Base-by-base conservation (phyloP, 2,329 filamentous ascomycete species). In the Ophiostoma quercus region DNA sequence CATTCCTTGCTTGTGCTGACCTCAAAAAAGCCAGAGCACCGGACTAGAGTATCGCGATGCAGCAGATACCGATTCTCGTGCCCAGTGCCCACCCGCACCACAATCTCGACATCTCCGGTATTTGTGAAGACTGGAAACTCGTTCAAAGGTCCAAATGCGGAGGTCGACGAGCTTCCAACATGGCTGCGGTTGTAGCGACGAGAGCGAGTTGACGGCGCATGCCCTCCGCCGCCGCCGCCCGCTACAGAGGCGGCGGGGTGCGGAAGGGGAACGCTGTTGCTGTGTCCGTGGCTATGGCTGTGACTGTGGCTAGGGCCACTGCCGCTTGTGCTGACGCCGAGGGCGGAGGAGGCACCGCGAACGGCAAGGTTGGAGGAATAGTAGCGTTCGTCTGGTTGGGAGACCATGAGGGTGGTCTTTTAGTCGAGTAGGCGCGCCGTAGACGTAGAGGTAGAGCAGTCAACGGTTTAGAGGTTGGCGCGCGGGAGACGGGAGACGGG, bases 21-120 rank as follows among this genome's bases (percentile, higher is more conserved):
- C 79, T 96, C 92, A 77, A 98, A 98, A 82, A 97, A 97, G 19
- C 92, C 93, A 6, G 93, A 97, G 76, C 91, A 96, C 79, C 96
- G 91, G 41, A 91, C 89, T 74, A 98, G 82, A 57, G 94, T 97
- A 76, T 97, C 85, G 71, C 89, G 86, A 80, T 98, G 94, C 70
- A 98, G 84, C 66, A 97, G 84, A 78, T 97, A 98, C 72, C 91
- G 86, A 77, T 92, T 91, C 79, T 95, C 90, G 76, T 88, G 87
- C 72, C 87, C 84, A 68, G 90, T 82, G 16, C 87, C 85, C 19
- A 79, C 77, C 76, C 84, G 86, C 75, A 97, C 86, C 69, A 94
- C 77, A 73, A 98, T 93, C 80, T 98, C 94, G 76, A 97, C 92
- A 79, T 98, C 94, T 76, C 94, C 94, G 51, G 91, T 94, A 75